Percentiles rank a stretch among this genome's conserved stretches.
Conservation (phyloP, 257 asterid genomes). For the Rauvolfia tetraphylla region DNA sequence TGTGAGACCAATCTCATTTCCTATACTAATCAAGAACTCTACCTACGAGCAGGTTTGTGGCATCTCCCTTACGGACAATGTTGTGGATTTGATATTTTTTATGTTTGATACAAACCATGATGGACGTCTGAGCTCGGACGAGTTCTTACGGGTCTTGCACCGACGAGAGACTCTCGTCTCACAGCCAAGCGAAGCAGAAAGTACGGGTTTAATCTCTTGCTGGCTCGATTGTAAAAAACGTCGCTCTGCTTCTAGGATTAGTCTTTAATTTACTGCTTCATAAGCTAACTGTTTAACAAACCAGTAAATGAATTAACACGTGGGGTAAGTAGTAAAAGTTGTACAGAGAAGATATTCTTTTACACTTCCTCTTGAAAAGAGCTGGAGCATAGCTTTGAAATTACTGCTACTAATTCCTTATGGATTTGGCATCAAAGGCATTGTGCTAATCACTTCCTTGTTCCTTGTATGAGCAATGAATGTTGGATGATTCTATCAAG, state of each 20-base stretch:
- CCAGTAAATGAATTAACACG: neutral
- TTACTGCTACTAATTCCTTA: neutral
- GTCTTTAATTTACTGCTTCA: conserved; percentile 2
- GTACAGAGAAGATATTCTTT: neutral
- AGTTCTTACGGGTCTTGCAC: conserved; percentile 69
- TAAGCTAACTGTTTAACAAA: neutral
- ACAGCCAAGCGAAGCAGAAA: conserved; percentile 41
- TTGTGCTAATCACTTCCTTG: neutral
- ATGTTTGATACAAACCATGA: conserved; percentile 68
- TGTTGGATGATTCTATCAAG: neutral
- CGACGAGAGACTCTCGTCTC: conserved; percentile 48
- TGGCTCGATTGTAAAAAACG: conserved; percentile 50
- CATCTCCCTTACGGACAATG: conserved; percentile 55
- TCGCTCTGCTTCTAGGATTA: conserved; percentile 28
- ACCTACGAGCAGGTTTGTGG: conserved; percentile 61
- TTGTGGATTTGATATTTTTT: conserved; percentile 65
- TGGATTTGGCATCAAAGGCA: neutral
- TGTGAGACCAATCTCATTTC: neutral
- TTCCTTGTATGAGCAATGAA: neutral
- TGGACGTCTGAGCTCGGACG: conserved; percentile 73
- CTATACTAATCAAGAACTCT: conserved; percentile 8
- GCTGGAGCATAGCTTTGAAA: too few relatives aligned
- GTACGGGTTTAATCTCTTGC: conserved; percentile 54
- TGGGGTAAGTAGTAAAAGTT: neutral
- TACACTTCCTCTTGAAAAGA: neutral